Conservation (phyloP, 768 basidiomycete genomes). For the Termitomyces sp. region DNA sequence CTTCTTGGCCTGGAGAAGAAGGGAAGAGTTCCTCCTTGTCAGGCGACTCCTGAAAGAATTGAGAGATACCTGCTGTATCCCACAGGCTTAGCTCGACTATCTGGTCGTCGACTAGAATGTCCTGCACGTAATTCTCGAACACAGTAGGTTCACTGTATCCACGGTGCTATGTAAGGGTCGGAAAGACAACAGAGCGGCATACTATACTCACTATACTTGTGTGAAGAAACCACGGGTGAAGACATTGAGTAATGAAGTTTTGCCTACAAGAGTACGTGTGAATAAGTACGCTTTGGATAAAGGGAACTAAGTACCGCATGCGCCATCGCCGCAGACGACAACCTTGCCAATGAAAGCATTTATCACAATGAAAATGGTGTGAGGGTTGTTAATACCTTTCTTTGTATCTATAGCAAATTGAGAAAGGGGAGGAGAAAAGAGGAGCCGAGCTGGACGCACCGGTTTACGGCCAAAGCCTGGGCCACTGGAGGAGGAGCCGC, state of each 20-base stretch:
- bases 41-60: background rate
- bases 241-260: constrained; percentile 83
- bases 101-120: constrained; percentile 81
- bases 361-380: background rate
- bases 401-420: constrained; percentile 31
- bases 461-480: constrained; percentile 55
- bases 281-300: background rate
- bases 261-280: constrained; percentile 38
- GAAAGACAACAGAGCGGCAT: constrained; percentile 23
- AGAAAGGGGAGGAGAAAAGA: background rate
- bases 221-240: constrained; percentile 92
- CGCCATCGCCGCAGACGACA: constrained; percentile 95
- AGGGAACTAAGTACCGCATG: constrained; percentile 60
- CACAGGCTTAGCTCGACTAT: constrained; percentile 88
- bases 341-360: constrained; percentile 28
- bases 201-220: constrained; percentile 64
- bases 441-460: constrained; percentile 24
- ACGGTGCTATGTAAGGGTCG: constrained; percentile 1
- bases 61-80: constrained; percentile 89
- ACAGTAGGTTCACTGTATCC: constrained; percentile 78
- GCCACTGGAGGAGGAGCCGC: constrained; percentile 45
- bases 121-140: constrained; percentile 96
- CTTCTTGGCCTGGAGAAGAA: constrained; percentile 71
- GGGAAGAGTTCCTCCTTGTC: constrained; percentile 9
- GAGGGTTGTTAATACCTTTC: constrained; percentile 30